Evolutionary conservation across 495 filamentous ascomycete species (phyloP), one percentile per base, ranked within the genome.

Genomic region (Mytilinidion resinicola): DNA sequence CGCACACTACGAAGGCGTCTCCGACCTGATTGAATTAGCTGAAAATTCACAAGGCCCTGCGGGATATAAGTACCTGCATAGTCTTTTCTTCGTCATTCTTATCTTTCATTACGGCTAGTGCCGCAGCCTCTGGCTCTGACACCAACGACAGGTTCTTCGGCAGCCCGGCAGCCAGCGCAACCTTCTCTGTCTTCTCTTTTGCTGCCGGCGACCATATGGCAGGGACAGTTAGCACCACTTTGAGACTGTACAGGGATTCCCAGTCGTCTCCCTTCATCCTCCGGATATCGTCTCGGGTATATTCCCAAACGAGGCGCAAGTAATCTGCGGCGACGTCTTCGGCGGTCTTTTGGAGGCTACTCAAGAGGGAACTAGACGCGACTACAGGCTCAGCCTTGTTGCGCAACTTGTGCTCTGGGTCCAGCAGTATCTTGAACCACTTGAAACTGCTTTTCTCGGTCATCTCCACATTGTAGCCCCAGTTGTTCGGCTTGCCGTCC

Each of bases 321-420:
- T 63, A 63, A 34, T 60, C 49, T 9, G 61, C 60, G 19, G 53
- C 60, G 21, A 59, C 60, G 8, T 63, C 56, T 44, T 61, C 57
- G 10, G 48, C 44, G 14, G 12, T 47, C 25, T 63, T 63, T 11
- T 44, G 25, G 6, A 61, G 15, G 12, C 10, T 33, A 10, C 41
- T 9, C 2, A 61, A 35, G 19, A 57, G 20, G 38, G 39, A n/a
- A 4, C 17, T 42, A 9, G 55, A 44, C 33, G 53, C 19, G 8
- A 47, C 35, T 4, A 55, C 53, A 10, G 20, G 33, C 35, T 60
- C 30, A 34, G 57, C 19, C 14, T 21, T 60, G 10, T 34, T 36
- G 11, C 47, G 55, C 9, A 57, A 20, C 39, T 41, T 7, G 51
- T 30, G 25, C 36, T 59, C 33, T 9, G 19, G 44, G 19, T 59